A percentile compares a stretch with the other conserved stretches of the same genome.
Conservation (phyloP, 2,329 filamentous ascomycete species). For the Beauveria sp. region DNA sequence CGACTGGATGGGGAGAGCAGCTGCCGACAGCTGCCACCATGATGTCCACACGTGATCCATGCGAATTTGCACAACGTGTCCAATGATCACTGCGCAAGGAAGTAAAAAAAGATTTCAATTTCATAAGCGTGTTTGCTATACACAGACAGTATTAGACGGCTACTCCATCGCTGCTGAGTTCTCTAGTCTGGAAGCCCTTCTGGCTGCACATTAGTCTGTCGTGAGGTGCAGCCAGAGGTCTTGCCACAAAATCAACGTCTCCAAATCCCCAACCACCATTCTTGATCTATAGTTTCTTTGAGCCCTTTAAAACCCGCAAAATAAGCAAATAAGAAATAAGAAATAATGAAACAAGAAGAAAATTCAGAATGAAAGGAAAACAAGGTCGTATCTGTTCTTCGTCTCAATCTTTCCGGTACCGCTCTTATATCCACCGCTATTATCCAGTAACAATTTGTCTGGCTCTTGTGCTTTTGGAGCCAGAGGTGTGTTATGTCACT, state of each 20-base stretch:
- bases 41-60: background rate
- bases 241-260: background rate
- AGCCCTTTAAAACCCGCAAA: background rate
- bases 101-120: background rate
- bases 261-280: background rate
- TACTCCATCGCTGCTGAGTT: background rate
- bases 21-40: background rate
- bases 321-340: constrained; percentile 4
- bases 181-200: background rate
- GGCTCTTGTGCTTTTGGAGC: constrained; percentile 4
- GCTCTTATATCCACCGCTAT: background rate
- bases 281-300: constrained; percentile 6
- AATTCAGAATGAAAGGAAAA: background rate
- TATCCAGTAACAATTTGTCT: constrained; percentile 9
- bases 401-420: constrained; percentile 1
- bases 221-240: background rate
- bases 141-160: background rate
- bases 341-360: constrained; percentile 5
- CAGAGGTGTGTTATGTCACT: constrained; percentile 2
- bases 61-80: background rate
- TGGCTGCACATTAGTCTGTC: constrained; percentile 3
- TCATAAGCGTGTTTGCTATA: background rate
- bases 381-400: constrained; percentile 2
- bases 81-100: background rate
- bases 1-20: background rate